phyloP scores from a whole-genome alignment of 208 protist genomes.

The Acanthamoeba royreba region DNA sequence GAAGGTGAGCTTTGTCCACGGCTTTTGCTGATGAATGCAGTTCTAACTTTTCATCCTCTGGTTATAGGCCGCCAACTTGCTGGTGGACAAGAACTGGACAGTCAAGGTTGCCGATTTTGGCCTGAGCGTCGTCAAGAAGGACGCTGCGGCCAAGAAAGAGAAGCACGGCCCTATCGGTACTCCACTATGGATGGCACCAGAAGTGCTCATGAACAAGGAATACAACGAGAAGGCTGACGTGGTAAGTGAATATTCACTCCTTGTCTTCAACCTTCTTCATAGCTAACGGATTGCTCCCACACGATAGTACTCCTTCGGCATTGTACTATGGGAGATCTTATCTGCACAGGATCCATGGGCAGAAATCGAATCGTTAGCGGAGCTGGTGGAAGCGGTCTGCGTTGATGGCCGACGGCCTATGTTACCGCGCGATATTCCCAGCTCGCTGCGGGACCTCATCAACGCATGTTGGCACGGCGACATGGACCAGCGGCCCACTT shows the following conservation, averaged over 20 bases:
- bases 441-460: slow-evolving; percentile 6
- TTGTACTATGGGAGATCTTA: slow-evolving; percentile 46
- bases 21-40: background rate
- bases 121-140: slow-evolving; percentile 39
- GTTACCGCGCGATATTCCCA: background rate
- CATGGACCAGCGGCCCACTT: background rate
- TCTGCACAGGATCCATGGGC: slow-evolving; percentile 23
- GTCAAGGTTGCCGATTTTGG: slow-evolving; percentile 49
- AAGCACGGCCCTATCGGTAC: slow-evolving; percentile 47
- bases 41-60: background rate
- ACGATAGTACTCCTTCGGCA: slow-evolving; percentile 29
- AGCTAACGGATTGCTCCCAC: background rate
- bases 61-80: background rate
- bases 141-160: slow-evolving; percentile 39
- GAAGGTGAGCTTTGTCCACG: background rate
- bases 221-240: slow-evolving; percentile 50
- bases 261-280: background rate
- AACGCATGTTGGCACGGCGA: slow-evolving; percentile 28
- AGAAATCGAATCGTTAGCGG: slow-evolving; percentile 26
- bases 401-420: background rate
- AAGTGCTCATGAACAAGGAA: slow-evolving; percentile 46
- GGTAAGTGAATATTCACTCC: background rate
- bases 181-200: slow-evolving; percentile 42
- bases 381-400: slow-evolving; percentile 48
- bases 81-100: slow-evolving; percentile 40